phyloP scores from a whole-genome alignment of 768 basidiomycete genomes.

The Rhizopogon vinicolor region DNA sequence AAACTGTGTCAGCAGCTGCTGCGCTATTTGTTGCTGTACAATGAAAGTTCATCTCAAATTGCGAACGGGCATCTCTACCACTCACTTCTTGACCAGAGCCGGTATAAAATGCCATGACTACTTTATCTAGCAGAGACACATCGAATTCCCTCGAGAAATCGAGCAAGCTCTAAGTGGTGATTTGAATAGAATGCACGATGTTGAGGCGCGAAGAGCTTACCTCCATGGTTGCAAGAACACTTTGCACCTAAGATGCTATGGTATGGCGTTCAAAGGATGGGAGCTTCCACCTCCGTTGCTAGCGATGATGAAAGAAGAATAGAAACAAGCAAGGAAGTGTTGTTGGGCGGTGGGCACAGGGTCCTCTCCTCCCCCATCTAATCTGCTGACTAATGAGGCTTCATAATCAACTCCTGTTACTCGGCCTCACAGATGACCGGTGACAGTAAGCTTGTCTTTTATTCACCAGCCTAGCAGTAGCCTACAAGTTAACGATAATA shows the following conservation, averaged over 20 bases:
- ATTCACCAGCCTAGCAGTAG: not conserved
- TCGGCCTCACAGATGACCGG: not conserved
- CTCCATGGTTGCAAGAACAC: conserved; percentile 30
- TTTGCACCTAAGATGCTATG: not conserved
- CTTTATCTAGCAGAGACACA: conserved; percentile 87
- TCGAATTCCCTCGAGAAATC: conserved; percentile 95
- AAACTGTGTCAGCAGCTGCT: conserved; percentile 91
- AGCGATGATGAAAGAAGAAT: conserved; percentile 7
- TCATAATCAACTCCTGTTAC: conserved; percentile 5
- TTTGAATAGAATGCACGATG: conserved; percentile 6
- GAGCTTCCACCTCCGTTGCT: conserved; percentile 7
- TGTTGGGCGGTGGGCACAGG: conserved; percentile 28
- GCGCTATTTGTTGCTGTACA: conserved; percentile 87
- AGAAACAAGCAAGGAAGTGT: conserved; percentile 10
- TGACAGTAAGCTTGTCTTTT: no score
- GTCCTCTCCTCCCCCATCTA: conserved; percentile 21
- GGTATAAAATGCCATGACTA: conserved; percentile 89
- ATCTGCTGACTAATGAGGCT: conserved; percentile 30
- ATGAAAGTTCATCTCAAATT: conserved; percentile 5
- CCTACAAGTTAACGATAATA: not conserved
- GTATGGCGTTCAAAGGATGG: conserved; percentile 5
- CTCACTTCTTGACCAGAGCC: conserved; percentile 77
- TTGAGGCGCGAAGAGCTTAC: conserved; percentile 16
- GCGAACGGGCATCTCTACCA: conserved; percentile 5
- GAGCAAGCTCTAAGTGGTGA: conserved; percentile 62